Evolutionary conservation across 2,329 filamentous ascomycete genomes (phyloP), one percentile per base, ranked within the genome.

Genomic region (Talaromyces sp.): DNA sequence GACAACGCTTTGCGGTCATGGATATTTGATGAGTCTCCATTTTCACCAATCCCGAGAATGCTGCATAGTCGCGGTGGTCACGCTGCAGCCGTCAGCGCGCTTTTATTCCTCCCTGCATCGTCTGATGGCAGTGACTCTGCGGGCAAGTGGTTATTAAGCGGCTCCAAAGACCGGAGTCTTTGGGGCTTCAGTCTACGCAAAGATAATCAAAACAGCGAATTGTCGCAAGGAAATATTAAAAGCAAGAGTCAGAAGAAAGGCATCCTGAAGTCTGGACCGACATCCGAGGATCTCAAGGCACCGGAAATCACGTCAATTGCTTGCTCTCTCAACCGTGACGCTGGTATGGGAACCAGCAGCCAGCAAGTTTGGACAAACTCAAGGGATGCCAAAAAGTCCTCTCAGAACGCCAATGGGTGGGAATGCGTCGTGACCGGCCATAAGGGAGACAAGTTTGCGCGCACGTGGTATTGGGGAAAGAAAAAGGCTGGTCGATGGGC

Each of bases 381-480:
- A 1, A 85, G 86, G 67, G 80, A 81, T 27, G 85, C 87, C 59
- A 86, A 83, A n/a, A 78, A 82, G 10, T 88, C 92, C 73, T 86
- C 89, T 2, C 87, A 91, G 66, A 81, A 86, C 54, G 87, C 86
- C 79, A 96, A 93, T 2, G 95, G 95, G 1, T 99, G 95, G 95
- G 96, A 99, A 75, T 97, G 93, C 70, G 87, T 99, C 7, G 86
- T 99, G 2, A 99, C 95, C 4, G 93, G 92, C 10, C 96, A 99
- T 72, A 88, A 88, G 69, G 86, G 89, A 56, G 93, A 98, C 70
- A 84, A 87, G 51, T 90, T 85, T 70, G 95, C 92, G 19, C 86
- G 95, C 58, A 98, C 95, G 1, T 99, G 95, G 95, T 97, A 97
- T 77, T 98, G 95, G 93, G 95, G 93, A 6, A 88, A 91, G 60